Evolutionary conservation across 164 flowering plant species (phyloP).

Genomic region (Nymphaea thermarum): DNA sequence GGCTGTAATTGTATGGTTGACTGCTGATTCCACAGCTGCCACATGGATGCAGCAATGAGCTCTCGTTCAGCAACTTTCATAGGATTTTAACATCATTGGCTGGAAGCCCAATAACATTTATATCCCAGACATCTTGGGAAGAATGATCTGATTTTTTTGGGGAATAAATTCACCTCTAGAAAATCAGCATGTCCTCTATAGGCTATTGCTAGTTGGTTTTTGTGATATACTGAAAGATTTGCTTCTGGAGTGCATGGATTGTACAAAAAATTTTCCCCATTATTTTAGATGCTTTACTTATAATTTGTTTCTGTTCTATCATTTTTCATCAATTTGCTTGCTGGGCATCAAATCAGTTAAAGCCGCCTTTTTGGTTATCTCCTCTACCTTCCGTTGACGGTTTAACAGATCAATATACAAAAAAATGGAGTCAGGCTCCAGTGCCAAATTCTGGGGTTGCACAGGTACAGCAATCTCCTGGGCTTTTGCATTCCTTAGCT

Average conservation of each 20-base stretch:
- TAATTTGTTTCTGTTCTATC: neutral
- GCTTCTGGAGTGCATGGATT: neutral
- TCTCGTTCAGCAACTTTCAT: neutral
- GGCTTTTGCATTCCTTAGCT: slow-evolving; percentile 26
- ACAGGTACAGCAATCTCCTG: slow-evolving; percentile 54
- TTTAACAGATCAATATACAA: slow-evolving; percentile 45
- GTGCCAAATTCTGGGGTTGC: slow-evolving; percentile 47
- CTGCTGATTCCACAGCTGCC: neutral
- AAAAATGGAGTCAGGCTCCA: slow-evolving; percentile 44
- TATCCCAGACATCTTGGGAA: too few species aligned
- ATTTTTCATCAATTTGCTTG: slow-evolving; percentile 5
- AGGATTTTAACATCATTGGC: neutral
- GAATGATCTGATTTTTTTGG: too few species aligned
- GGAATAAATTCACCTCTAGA: too few species aligned
- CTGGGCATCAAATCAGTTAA: slow-evolving; percentile 51
- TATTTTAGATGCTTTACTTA: neutral
- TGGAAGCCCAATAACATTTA: too few species aligned
- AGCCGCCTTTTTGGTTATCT: slow-evolving; percentile 38
- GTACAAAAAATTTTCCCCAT: neutral
- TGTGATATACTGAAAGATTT: neutral
- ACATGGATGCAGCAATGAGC: too few species aligned
- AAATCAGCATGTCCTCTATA: too few species aligned
- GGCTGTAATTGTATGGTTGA: neutral
- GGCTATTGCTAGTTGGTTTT: neutral
- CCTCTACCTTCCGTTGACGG: slow-evolving; percentile 32